These are phyloP conservation scores for Cucumis sativus DNA, from an alignment of 306 rosid species.

Conservation along the genomic window Cucumber_9930_V3 NC_026659.2:26425001-26425500, in stretches of 20 bases:
- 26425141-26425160: conserved; percentile 57
- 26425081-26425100: conserved; percentile 34
- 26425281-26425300: not conserved
- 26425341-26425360: too few relatives aligned
- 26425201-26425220: conserved; percentile 39
- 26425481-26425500: too few relatives aligned
- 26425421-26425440: too few relatives aligned
- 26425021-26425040: conserved; percentile 65
- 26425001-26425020: conserved; percentile 31
- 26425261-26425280: too few relatives aligned
- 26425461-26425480: too few relatives aligned
- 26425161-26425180: conserved; percentile 45
- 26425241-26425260: conserved; percentile 11
- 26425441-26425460: too few relatives aligned
- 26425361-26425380: too few relatives aligned
- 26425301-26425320: not conserved
- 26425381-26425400: too few relatives aligned
- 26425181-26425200: conserved; percentile 45
- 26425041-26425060: conserved; percentile 38
- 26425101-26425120: conserved; percentile 46
- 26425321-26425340: not conserved
- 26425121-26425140: conserved; percentile 36
- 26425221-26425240: conserved; percentile 34
- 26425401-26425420: too few relatives aligned
- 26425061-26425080: conserved; percentile 36